Evolutionary conservation across 352 stramenopile genomes (phyloP).

Genomic region (Phytopythium oedochilum): DNA sequence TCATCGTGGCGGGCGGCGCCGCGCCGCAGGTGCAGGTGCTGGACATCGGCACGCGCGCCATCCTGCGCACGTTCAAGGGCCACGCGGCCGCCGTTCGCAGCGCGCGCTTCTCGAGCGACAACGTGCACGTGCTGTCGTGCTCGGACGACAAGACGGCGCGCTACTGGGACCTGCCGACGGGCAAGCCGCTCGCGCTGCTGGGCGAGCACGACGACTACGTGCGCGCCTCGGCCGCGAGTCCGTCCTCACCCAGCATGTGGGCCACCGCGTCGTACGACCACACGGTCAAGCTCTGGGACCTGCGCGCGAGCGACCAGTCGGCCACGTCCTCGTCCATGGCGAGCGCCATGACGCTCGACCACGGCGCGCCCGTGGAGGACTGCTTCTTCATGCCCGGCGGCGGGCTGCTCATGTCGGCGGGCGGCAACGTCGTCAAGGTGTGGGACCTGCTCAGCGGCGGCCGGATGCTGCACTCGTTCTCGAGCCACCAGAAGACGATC

Average conservation of each 20-base stretch:
- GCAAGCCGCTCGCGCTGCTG: conserved; percentile 66
- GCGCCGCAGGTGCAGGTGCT: conserved; percentile 78
- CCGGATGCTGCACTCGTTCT: conserved; percentile 84
- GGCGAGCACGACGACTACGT: conserved; percentile 89
- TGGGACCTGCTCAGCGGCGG: conserved; percentile 91
- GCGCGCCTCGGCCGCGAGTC: conserved; percentile 61
- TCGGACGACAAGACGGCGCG: conserved; percentile 89
- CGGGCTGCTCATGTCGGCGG: conserved; percentile 77
- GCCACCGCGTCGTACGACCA: conserved; percentile 91
- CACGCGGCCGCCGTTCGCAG: conserved; percentile 75
- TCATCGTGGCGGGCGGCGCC: conserved; percentile 82
- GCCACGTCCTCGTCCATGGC: conserved; percentile 44
- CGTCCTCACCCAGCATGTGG: conserved; percentile 77
- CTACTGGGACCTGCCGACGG: conserved; percentile 87
- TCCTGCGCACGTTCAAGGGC: conserved; percentile 85
- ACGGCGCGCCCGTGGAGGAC: conserved; percentile 86
- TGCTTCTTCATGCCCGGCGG: conserved; percentile 85
- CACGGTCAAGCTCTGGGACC: conserved; percentile 91
- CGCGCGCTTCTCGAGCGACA: conserved; percentile 78
- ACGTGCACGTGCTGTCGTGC: conserved; percentile 85
- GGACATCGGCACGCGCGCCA: conserved; percentile 76
- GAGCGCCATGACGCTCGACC: conserved; percentile 60
- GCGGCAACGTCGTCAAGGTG: conserved; percentile 89
- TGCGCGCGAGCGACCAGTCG: conserved; percentile 68
- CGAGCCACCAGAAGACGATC: conserved; percentile 94